Evolutionary conservation across 1,284 basidiomycete genomes (phyloP).

Genomic region (Apiotrichum brassicae): DNA sequence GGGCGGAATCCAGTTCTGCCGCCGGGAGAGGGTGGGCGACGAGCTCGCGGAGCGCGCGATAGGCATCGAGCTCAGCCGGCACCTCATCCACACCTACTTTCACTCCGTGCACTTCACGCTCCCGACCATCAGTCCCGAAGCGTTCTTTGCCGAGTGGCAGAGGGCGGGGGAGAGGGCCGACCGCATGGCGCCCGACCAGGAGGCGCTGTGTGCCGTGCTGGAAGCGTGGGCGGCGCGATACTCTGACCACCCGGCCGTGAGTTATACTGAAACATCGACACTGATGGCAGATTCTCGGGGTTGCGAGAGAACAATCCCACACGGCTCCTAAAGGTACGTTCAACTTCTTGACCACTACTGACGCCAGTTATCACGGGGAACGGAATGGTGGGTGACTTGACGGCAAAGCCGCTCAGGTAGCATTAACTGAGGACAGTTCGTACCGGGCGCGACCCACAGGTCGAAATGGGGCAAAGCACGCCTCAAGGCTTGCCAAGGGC

Average conservation of each 20-base stretch:
- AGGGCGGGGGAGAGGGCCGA: conserved; percentile 32
- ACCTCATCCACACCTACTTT: conserved; percentile 32
- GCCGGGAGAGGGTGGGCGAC: conserved; percentile 25
- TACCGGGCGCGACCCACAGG: conserved; percentile 11
- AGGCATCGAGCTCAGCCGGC: conserved; percentile 27
- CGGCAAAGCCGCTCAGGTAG: too few species aligned
- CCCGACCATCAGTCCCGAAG: conserved; percentile 34
- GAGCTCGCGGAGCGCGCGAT: conserved; percentile 29
- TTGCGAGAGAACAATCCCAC: conserved; percentile 11
- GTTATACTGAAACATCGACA: background rate
- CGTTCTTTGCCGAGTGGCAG: conserved; percentile 35
- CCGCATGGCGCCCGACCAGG: conserved; percentile 29
- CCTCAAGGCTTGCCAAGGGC: conserved; percentile 24
- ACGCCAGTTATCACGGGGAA: conserved; percentile 25
- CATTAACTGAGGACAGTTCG: background rate
- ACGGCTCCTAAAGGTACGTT: background rate
- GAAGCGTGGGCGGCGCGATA: conserved; percentile 40
- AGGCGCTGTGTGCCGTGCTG: conserved; percentile 34
- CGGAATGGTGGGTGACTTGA: conserved; percentile 24
- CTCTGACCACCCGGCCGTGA: conserved; percentile 35
- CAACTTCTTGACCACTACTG: too few species aligned
- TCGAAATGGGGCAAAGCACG: conserved; percentile 31
- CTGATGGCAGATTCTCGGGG: conserved; percentile 20
- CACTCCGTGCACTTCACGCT: conserved; percentile 31
- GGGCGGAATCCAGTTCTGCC: conserved; percentile 16